Evolutionary conservation across 2,329 filamentous ascomycete genomes (phyloP).

Genomic region (Calonectria hongkongensis): DNA sequence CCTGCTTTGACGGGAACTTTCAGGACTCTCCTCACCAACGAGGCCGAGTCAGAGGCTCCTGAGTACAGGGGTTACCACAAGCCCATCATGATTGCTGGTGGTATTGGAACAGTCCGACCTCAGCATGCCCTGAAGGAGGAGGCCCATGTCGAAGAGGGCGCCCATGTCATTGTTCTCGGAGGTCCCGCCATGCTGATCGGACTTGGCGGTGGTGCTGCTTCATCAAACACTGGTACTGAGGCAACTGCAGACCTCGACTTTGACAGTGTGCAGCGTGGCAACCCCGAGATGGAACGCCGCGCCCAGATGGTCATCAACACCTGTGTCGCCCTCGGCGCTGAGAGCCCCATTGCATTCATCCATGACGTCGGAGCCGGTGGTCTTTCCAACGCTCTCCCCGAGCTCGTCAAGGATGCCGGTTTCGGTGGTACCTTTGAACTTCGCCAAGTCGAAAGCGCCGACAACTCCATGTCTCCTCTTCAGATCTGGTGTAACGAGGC

Average conservation of each 20-base stretch:
- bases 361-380: conserved; percentile 98
- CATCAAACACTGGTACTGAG: conserved; percentile 91
- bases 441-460: conserved; percentile 93
- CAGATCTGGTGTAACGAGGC: conserved; percentile 97
- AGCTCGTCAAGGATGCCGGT: conserved; percentile 93
- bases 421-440: conserved; percentile 94
- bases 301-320: conserved; percentile 99
- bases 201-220: conserved; percentile 94
- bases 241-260: conserved; percentile 95
- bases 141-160: conserved; percentile 87
- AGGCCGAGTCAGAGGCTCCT: conserved; percentile 67
- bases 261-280: conserved; percentile 96
- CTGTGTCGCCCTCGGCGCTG: conserved; percentile 87
- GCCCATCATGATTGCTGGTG: conserved; percentile 98
- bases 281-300: conserved; percentile 95
- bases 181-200: conserved; percentile 99
- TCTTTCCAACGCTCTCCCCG: conserved; percentile 81
- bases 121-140: conserved; percentile 92
- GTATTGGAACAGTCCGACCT: conserved; percentile 92
- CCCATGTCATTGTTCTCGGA: conserved; percentile 93
- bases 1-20: conserved; percentile 94
- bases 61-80: conserved; percentile 97
- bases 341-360: conserved; percentile 96
- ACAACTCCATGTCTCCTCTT: conserved; percentile 94
- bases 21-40: conserved; percentile 85